A percentile compares a stretch with the other conserved stretches of the same genome.
phyloP scores from a whole-genome alignment of 176 grass and related monocot species.

The Hordeum vulgare region DNA sequence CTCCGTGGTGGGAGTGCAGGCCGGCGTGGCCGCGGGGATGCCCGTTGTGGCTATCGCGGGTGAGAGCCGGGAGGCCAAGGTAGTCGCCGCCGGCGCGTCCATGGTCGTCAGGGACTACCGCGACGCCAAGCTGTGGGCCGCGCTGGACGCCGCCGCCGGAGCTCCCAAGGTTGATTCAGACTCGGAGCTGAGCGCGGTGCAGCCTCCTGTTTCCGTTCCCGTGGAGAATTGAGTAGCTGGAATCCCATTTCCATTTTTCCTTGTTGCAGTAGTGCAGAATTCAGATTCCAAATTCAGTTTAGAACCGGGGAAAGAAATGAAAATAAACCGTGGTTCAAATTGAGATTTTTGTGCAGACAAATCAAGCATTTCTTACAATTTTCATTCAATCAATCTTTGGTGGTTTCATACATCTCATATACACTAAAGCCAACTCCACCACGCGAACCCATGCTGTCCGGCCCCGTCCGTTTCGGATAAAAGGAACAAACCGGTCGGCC shows the following conservation, averaged over 20 bases:
- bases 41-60: slow-evolving; percentile 43
- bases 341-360: not conserved
- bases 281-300: not conserved
- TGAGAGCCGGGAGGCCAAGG: slow-evolving; percentile 39
- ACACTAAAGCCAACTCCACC: no score
- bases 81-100: slow-evolving; percentile 36
- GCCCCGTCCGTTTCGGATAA: no score
- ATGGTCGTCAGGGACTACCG: slow-evolving; percentile 68
- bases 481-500: no score
- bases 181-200: not conserved
- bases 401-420: no score
- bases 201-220: not conserved
- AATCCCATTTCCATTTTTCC: not conserved
- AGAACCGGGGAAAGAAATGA: not conserved
- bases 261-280: not conserved
- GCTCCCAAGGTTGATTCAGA: not conserved
- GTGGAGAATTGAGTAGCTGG: not conserved
- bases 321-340: not conserved
- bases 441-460: no score
- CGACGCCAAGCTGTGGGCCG: slow-evolving; percentile 59
- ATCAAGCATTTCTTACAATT: not conserved
- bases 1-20: slow-evolving; percentile 49
- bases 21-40: slow-evolving; percentile 64
- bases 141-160: slow-evolving; percentile 18
- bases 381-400: no score